Evolutionary conservation across 1,284 basidiomycete species (phyloP), one percentile per base, ranked within the genome.

Genomic region (Takashimella koratensis): DNA sequence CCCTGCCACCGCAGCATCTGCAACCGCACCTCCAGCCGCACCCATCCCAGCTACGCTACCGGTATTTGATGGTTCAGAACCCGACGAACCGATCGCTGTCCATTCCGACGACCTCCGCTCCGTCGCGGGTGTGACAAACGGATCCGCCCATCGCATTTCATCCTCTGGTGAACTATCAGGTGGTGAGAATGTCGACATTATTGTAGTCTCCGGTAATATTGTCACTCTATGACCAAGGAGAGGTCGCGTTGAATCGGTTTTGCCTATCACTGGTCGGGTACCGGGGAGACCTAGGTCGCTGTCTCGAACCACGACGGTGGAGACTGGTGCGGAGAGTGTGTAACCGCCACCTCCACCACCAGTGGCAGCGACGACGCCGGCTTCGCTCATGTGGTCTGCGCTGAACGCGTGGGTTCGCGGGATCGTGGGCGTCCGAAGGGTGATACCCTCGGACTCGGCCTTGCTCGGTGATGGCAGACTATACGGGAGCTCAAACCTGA

Each of bases 401-500:
- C n/a, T n/a, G n/a, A n/a, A n/a, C n/a, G n/a, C n/a, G n/a, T n/a
- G n/a, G n/a, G n/a, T n/a, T n/a, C n/a, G n/a, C n/a, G n/a, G n/a
- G n/a, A n/a, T 44, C 43, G 4, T 10, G 6, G 8, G 16, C 16
- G 11, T 23, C 19, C n/a, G 36, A 22, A 10, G 45, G 30, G 19
- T 45, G 24, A 12, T 36, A 12, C 21, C 10, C 20, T 5, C 21
- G 13, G 3, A 8, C 6, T 11, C 5, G 43, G 24, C 12, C 3
- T 11, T 10, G 43, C 43, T 4, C 4, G 43, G 43, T 44, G 16
- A 22, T 42, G 22, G 10, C 41, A 42, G 4, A 19, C 19, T n/a
- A 26, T 47, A 51, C 12, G 43, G 56, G 12, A 46, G 43, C 49
- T 51, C 49, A 11, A 48, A 51, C 43, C 25, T 45, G 43, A 5